Base-by-base conservation (phyloP, 768 basidiomycete species). In the Tubosaeta sp. region DNA sequence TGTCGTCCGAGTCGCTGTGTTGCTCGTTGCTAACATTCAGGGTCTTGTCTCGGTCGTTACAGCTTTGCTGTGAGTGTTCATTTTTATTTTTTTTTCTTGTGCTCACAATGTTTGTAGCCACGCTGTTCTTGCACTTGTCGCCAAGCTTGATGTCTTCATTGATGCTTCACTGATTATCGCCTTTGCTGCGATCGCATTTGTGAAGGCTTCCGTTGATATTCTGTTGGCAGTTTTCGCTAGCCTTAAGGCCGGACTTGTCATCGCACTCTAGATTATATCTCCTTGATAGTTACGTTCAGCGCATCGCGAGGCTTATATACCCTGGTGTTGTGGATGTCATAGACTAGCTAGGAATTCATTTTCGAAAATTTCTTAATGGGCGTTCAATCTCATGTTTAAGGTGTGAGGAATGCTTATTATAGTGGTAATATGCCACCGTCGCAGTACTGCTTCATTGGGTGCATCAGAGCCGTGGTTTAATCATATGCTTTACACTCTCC, bases 391-490 rank as follows among this genome's bases (percentile, higher is more conserved):
- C n/a, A n/a, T n/a, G n/a, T n/a, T n/a, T n/a, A n/a, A n/a, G n/a
- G n/a, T n/a, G n/a, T n/a, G n/a, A n/a, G n/a, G n/a, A n/a, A n/a
- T n/a, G n/a, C n/a, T n/a, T n/a, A n/a, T n/a, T n/a, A n/a, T n/a
- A n/a, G n/a, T n/a, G 27, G 27, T 27, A 6, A 27, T 27, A 27
- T 27, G 9, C 9, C 6, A 27, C 9, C 27, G 27, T 6, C 34
- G n/a, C 13, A n/a, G 22, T 55, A 75, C 45, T n/a, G n/a, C n/a
- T n/a, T n/a, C n/a, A n/a, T n/a, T n/a, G n/a, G n/a, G n/a, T n/a
- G n/a, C n/a, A n/a, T n/a, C n/a, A n/a, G n/a, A 75, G 31, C 22
- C 60, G 63, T 0, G 80, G 68, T 56, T 80, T 82, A 55, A 85
- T 78, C 70, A 81, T 64, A 41, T 73, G 60, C 51, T 67, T 65